phyloP scores from a whole-genome alignment of 768 basidiomycete species.

The Termitomyces sp. region DNA sequence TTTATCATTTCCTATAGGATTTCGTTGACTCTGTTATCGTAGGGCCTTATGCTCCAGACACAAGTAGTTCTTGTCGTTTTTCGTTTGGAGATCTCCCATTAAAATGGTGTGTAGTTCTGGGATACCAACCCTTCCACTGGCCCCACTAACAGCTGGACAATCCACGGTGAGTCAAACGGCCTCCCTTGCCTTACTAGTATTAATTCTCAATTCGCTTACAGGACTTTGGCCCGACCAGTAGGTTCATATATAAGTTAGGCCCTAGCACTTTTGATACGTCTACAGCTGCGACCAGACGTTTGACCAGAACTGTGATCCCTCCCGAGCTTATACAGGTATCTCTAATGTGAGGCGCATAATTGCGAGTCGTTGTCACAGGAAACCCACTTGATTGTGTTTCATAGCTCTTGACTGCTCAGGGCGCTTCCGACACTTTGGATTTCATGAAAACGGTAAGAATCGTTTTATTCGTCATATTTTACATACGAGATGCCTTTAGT shows the following conservation, averaged over 20 bases:
- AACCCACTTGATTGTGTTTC: conserved; percentile 19
- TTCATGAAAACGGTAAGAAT: conserved; percentile 48
- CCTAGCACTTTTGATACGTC: background rate
- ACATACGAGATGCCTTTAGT: conserved; percentile 28
- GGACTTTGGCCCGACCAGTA: conserved; percentile 14
- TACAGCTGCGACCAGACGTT: conserved; percentile 50
- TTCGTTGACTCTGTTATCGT: conserved; percentile 1
- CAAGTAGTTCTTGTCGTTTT: conserved; percentile 22
- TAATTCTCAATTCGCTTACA: conserved; percentile 34
- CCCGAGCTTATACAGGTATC: conserved; percentile 31
- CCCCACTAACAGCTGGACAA: conserved; percentile 67
- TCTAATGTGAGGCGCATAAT: conserved; percentile 18
- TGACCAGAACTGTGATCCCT: conserved; percentile 32
- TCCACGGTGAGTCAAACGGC: conserved; percentile 53
- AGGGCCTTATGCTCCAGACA: conserved; percentile 60
- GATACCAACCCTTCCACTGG: conserved; percentile 62
- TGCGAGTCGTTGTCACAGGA: background rate
- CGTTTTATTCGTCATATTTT: background rate
- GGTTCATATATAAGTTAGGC: background rate
- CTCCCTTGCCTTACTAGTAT: background rate
- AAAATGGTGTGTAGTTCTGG: conserved; percentile 53
- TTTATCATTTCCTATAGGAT: background rate
- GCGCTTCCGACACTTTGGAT: conserved; percentile 51
- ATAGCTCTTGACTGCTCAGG: conserved; percentile 55
- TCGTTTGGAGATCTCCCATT: background rate